phyloP scores from a whole-genome alignment of 148 eudicot genomes.

The Heliamphora exappendiculata region DNA sequence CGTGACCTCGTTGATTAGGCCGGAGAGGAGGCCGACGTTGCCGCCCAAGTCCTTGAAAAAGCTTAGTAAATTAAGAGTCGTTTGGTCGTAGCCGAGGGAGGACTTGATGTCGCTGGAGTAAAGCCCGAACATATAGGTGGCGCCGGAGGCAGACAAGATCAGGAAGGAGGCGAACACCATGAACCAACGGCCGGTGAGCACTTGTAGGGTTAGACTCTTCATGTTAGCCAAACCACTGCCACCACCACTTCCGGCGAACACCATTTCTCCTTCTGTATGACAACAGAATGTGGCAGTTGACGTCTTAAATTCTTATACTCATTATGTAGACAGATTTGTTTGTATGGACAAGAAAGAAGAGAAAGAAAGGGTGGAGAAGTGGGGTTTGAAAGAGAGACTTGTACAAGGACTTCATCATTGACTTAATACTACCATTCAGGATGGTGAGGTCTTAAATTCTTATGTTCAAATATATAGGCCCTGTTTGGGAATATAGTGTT shows the following conservation, averaged over 20 bases:
- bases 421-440: too few relatives aligned
- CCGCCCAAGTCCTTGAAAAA: conserved; percentile 43
- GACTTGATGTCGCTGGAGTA: conserved; percentile 31
- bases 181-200: conserved; percentile 39
- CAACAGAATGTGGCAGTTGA: too few relatives aligned
- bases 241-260: not conserved
- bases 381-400: too few relatives aligned
- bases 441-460: not conserved
- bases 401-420: too few relatives aligned
- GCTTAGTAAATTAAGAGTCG: conserved; percentile 34
- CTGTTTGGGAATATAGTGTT: too few relatives aligned
- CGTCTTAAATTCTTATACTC: not conserved
- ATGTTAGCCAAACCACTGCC: not conserved
- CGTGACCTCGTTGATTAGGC: conserved; percentile 37
- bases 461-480: too few relatives aligned
- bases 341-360: not conserved
- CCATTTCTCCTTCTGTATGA: not conserved
- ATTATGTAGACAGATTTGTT: not conserved
- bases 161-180: conserved; percentile 41
- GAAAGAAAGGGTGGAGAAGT: too few relatives aligned
- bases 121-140: conserved; percentile 42
- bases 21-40: conserved; percentile 38
- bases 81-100: conserved; percentile 37
- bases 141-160: conserved; percentile 37
- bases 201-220: conserved; percentile 15